These are phyloP conservation scores for Aspergillus ellipticus DNA, from an alignment of 495 filamentous ascomycete genomes.

Conservation along the genomic window DNA sequence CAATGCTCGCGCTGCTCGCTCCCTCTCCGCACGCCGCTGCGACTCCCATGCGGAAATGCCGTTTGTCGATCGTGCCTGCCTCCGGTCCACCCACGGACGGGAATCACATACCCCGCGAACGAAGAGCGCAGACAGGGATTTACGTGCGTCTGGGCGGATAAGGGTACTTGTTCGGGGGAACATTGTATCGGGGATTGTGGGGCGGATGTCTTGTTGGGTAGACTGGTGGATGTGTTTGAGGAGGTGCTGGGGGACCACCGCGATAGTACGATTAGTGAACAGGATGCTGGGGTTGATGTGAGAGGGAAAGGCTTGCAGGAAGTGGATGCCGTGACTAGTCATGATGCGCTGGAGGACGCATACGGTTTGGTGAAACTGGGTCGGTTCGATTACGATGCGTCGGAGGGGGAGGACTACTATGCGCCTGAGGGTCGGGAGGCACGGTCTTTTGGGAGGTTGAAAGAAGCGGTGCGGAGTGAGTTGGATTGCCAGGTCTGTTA, in stretches of 20 bases:
- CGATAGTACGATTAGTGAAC: conserved; percentile 15
- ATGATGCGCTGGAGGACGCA: conserved; percentile 24
- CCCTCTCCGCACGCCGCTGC: conserved; percentile 64
- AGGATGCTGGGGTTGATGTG: conserved; percentile 30
- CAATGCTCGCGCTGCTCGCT: conserved; percentile 73
- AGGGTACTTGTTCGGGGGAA: conserved; percentile 54
- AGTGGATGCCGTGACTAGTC: conserved; percentile 19
- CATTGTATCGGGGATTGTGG: conserved; percentile 76
- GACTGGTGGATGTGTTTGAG: conserved; percentile 54
- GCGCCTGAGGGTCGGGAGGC: conserved; percentile 42
- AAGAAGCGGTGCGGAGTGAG: conserved; percentile 59
- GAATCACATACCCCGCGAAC: conserved; percentile 71
- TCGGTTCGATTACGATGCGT: conserved; percentile 29
- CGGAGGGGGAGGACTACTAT: conserved; percentile 57
- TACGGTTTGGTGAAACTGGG: conserved; percentile 32
- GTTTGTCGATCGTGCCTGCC: conserved; percentile 77
- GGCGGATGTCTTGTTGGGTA: conserved; percentile 69
- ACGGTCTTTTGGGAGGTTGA: conserved; percentile 46
- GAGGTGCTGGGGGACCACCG: conserved; percentile 29
- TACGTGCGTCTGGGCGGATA: conserved; percentile 58
- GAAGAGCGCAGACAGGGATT: conserved; percentile 64
- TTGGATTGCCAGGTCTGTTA: conserved; percentile 90
- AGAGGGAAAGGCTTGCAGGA: conserved; percentile 35
- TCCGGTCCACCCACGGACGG: conserved; percentile 51
- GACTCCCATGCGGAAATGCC: conserved; percentile 78